Evolutionary conservation across 1,139 yeast species (phyloP), one percentile per base, ranked within the genome.

Genomic region (Casaregolazyma lundiana): DNA sequence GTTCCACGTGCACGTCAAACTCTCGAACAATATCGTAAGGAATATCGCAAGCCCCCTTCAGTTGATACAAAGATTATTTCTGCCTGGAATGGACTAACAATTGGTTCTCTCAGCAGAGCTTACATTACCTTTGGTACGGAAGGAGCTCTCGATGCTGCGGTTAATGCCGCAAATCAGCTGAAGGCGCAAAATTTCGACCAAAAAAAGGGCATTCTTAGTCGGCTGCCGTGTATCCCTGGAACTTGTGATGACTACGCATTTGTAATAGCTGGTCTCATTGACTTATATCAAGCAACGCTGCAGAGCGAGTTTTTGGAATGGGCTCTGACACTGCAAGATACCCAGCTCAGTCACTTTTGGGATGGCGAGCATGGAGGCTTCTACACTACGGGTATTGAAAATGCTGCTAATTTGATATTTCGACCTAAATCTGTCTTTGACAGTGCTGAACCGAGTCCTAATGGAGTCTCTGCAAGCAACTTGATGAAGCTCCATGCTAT

Each of bases 231-330:
- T 13, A 51, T 56, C 3, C 35, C 35, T 2, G 69, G 67, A 6
- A 59, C 66, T 54, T 56, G 57, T 44, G 71, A 67, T 41, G 73
- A 69, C 51, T 69, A 67, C 51, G 65, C 70, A 4, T 65, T 55
- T 48, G 43, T 64, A 39, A 60, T 69, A 13, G 47, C 57, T 3
- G 73, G 72, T 1, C 54, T 69, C 36, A 50, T 68, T 11, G 68
- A 67, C 39, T 56, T 68, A 8, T 66, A 64, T 50, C 65, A 60
- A 20, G 64, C 67, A 3, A 64, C 68, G 0, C 57, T 58, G 39
- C 54, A 64, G 35, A 43, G 50, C 4, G 46, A 55, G 39, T 64
- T 62, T 48, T 53, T 67, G 9, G 53, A 53, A 26, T 57, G 64
- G 63, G 71, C 72, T 1, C 41, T 46, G 11, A 50, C 52, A 16